Evolutionary conservation across 2,329 filamentous ascomycete genomes (phyloP), one percentile per base, ranked within the genome.

Genomic region (Ascochyta lentis): DNA sequence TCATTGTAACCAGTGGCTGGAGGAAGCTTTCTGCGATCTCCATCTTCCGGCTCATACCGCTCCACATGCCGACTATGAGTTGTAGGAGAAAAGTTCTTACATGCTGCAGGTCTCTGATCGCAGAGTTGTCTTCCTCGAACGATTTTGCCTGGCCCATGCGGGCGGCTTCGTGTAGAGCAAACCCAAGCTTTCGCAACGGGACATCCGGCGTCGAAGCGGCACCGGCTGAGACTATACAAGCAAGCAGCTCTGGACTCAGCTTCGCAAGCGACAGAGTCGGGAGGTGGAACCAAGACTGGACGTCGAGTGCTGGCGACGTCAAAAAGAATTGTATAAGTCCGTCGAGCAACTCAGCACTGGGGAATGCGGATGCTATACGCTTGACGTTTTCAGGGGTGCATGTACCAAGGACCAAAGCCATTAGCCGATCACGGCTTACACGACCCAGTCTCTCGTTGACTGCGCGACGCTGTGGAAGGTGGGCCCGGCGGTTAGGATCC

Each of bases 321-420:
- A 88, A 74, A 57, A 84, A 89, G 57, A 84, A 82, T 56, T 88
- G 84, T 12, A 87, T 78, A 51, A 89, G 77, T 9, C 81, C 84
- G 61, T 89, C 86, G 56, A 89, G 77, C 13, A 86, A 71, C 22
- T 85, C 82, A 16, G 84, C 79, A 1, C 84, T 85, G 0, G 86
- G 86, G 59, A 89, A 89, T 0, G 86, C 86, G 1, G 80, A 83
- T 16, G 82, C 84, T 19, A 85, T 83, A 45, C 78, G 81, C 56
- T 61, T 63, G 68, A 81, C 73, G 73, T 81, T 75, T 72, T 82
- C 64, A 2, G 76, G 75, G 42, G 81, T 83, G 63, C 83, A 87
- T 4, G 83, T 85, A 45, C 81, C 80, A 33, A 91, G 75, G 1
- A 90, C 83, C 54, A 90, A 80, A 10, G 83, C 86, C 51, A 91